A percentile compares a stretch with the other conserved stretches of the same genome.
Conservation (phyloP, 169 alveolate genomes). For the Eimeria falciformis region DNA sequence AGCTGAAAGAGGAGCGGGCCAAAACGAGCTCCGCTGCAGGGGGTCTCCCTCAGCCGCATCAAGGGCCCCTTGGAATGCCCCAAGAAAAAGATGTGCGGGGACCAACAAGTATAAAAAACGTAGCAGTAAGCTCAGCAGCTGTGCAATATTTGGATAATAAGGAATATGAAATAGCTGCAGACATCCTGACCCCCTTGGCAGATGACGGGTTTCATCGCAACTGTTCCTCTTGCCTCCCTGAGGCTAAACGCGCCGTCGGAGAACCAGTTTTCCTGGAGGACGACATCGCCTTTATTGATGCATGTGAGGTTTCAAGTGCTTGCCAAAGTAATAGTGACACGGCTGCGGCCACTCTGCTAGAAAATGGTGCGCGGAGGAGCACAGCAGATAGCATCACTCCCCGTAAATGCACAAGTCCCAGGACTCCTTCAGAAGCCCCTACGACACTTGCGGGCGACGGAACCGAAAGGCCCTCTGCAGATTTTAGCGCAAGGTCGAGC, state of each 20-base stretch:
- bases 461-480: neutral
- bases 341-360: neutral
- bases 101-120: too few relatives aligned
- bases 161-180: neutral
- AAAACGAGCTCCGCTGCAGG: neutral
- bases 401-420: neutral
- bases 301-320: too few relatives aligned
- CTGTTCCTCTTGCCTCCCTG: slow-evolving; percentile 22
- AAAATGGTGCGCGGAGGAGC: neutral
- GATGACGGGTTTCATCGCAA: neutral
- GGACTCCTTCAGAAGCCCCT: neutral
- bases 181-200: neutral
- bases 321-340: neutral
- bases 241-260: slow-evolving; percentile 23
- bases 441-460: neutral
- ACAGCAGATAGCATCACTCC: neutral
- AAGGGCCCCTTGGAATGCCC: neutral
- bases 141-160: neutral
- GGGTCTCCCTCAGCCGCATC: neutral
- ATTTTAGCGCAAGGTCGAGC: neutral
- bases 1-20: neutral
- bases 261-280: neutral
- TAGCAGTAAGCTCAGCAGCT: too few relatives aligned
- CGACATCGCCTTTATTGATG: neutral
- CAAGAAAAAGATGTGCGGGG: neutral